These are phyloP conservation scores for Colletotrichum brevisporum DNA, from an alignment of 2,329 filamentous ascomycete species.

Conservation along the genomic window DNA sequence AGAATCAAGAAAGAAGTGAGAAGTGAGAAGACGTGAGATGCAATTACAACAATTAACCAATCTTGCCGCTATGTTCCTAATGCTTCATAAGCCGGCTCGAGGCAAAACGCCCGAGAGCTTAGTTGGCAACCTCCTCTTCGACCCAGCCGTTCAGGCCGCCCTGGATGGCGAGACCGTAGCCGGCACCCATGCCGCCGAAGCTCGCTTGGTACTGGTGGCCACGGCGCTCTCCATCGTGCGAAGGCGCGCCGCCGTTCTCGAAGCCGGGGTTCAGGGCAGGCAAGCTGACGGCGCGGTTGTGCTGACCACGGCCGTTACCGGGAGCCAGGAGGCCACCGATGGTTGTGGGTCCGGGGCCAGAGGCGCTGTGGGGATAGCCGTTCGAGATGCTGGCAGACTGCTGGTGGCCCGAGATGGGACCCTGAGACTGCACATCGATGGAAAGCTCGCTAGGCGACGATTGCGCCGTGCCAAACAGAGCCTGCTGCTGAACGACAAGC, in stretches of 20 bases:
- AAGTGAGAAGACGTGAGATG: constrained; percentile 43
- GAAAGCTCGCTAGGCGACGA: constrained; percentile 70
- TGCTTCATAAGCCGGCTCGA: constrained; percentile 15
- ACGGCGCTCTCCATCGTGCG: constrained; percentile 66
- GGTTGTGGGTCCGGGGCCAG: constrained; percentile 73
- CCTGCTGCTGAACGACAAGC: constrained; percentile 82
- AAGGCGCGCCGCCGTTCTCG: constrained; percentile 68
- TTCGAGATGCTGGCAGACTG: constrained; percentile 77
- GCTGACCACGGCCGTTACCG: constrained; percentile 71
- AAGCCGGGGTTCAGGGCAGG: constrained; percentile 78
- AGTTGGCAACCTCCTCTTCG: constrained; percentile 76
- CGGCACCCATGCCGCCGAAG: constrained; percentile 71
- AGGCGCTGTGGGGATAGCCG: constrained; percentile 68
- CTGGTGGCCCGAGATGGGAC: constrained; percentile 73
- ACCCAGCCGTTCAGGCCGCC: constrained; percentile 77
- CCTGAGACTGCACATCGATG: constrained; percentile 73
- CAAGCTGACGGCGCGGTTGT: constrained; percentile 89
- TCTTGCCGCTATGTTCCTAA: constrained; percentile 45
- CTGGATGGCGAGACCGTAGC: constrained; percentile 74
- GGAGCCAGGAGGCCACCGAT: constrained; percentile 85
- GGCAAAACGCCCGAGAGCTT: constrained; percentile 41
- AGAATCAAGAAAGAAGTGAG: constrained; percentile 39
- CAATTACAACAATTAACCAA: constrained; percentile 61
- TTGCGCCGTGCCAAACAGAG: constrained; percentile 82
- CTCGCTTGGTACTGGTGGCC: constrained; percentile 77